These are phyloP conservation scores for Penicillium lividum DNA, from an alignment of 495 filamentous ascomycete genomes.

Conservation along the genomic window DNA sequence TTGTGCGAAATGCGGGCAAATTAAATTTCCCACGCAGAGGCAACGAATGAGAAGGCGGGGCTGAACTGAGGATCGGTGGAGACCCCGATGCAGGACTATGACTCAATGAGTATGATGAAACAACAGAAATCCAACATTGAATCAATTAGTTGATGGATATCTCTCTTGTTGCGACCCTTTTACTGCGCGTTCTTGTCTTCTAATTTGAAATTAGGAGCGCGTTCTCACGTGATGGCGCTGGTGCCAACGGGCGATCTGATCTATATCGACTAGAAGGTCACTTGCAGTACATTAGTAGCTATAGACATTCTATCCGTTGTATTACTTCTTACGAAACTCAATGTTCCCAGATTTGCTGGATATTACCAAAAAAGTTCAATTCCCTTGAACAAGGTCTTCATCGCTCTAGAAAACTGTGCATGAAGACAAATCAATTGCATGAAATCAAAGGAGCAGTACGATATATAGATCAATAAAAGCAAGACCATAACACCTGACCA, in stretches of 20 bases:
- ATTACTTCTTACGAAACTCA: too few relatives aligned
- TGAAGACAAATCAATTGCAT: conserved; percentile 3
- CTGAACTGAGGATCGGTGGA: conserved; percentile 32
- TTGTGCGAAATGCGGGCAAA: conserved; percentile 39
- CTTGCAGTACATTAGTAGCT: too few relatives aligned
- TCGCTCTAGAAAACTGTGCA: conserved; percentile 21
- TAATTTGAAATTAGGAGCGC: conserved; percentile 4
- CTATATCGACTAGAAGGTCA: neutral
- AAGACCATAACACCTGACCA: conserved; percentile 29
- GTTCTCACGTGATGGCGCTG: conserved; percentile 32
- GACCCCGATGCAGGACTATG: conserved; percentile 18
- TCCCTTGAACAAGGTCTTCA: conserved; percentile 12
- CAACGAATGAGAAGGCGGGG: conserved; percentile 35
- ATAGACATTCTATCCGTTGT: too few relatives aligned
- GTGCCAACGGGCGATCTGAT: conserved; percentile 28
- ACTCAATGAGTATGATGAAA: neutral
- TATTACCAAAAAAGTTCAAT: neutral
- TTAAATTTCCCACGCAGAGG: conserved; percentile 34
- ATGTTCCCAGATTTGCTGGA: too few relatives aligned
- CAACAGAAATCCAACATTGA: conserved; percentile 1
- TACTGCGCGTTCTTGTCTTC: neutral
- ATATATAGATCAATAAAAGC: conserved; percentile 1
- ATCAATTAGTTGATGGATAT: neutral
- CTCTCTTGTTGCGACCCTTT: neutral
- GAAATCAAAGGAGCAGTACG: conserved; percentile 6